Percentiles rank a stretch among this genome's conserved stretches.
These are phyloP conservation scores for Sextonia rubra DNA, from an alignment of 164 flowering plant species.

Conservation along the genomic window DNA sequence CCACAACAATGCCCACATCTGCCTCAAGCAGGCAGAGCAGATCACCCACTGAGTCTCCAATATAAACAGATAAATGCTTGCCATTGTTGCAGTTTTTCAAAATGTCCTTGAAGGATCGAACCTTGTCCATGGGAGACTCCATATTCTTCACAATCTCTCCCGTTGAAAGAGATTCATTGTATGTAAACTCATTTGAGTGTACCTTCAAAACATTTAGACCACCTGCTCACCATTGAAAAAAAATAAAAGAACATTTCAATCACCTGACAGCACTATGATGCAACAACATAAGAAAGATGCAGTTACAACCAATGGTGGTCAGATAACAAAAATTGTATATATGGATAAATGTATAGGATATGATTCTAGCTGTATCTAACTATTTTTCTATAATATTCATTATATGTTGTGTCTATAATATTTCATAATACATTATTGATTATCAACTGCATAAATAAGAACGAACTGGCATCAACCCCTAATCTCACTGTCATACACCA, in stretches of 20 bases:
- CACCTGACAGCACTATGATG: background rate
- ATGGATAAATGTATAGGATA: too few relatives aligned
- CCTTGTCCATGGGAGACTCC: slow-evolving; percentile 38
- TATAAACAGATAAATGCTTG: slow-evolving; percentile 25
- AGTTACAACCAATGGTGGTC: background rate
- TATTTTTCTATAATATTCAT: background rate
- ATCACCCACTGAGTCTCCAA: slow-evolving; percentile 36
- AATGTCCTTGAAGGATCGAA: slow-evolving; percentile 25
- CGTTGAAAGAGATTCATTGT: slow-evolving; percentile 30
- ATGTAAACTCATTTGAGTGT: slow-evolving; percentile 34
- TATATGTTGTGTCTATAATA: background rate
- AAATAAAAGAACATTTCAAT: background rate
- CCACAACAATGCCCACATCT: slow-evolving; percentile 32
- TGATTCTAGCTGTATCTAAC: background rate
- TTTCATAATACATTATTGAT: background rate
- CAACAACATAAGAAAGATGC: background rate
- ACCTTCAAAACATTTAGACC: slow-evolving; percentile 25
- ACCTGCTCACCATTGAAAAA: slow-evolving; percentile 17
- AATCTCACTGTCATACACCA: too few relatives aligned
- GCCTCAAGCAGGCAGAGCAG: slow-evolving; percentile 38
- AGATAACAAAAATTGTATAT: background rate
- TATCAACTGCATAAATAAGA: too few relatives aligned
- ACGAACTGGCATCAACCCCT: background rate
- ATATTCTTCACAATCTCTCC: slow-evolving; percentile 29
- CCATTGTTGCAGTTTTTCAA: slow-evolving; percentile 10